These are phyloP conservation scores for Polyplosphaeria fusca DNA, from an alignment of 495 filamentous ascomycete species.

Conservation along the genomic window DNA sequence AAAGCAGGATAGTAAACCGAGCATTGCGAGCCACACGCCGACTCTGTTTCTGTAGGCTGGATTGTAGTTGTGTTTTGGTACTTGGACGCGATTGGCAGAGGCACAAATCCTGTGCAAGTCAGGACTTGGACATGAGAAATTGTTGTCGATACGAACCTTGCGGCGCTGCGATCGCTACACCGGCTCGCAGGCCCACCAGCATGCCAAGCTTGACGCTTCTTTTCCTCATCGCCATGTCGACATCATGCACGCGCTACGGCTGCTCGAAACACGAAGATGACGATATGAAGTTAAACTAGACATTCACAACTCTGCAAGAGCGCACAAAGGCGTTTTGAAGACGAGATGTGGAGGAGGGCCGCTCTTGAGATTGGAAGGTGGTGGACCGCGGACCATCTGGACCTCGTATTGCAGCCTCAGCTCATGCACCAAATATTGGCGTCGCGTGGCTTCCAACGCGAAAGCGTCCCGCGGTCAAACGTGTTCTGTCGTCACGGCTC, in stretches of 20 bases:
- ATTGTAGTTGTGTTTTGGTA: conserved; percentile 11
- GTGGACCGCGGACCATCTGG: neutral
- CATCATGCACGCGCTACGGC: neutral
- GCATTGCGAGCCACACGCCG: conserved; percentile 12
- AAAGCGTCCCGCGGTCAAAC: too few relatives aligned
- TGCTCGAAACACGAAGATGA: conserved; percentile 1
- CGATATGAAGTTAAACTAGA: conserved; percentile 8
- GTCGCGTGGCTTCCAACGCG: conserved; percentile 13
- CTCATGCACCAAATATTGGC: conserved; percentile 17
- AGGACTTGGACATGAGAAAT: neutral
- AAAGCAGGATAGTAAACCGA: conserved; percentile 17
- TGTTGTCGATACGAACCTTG: neutral
- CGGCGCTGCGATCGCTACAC: conserved; percentile 14
- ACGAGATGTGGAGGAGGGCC: conserved; percentile 1
- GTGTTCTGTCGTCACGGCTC: too few relatives aligned
- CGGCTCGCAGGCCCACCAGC: neutral
- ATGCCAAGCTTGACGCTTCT: conserved; percentile 8
- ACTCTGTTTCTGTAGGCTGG: conserved; percentile 1
- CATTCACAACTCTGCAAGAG: conserved; percentile 3
- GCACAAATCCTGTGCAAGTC: neutral
- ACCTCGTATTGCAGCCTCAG: conserved; percentile 26
- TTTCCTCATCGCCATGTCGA: neutral
- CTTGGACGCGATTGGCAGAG: conserved; percentile 1
- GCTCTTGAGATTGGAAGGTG: conserved; percentile 21
- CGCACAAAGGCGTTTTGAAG: conserved; percentile 21